Percentiles rank a stretch among this genome's conserved stretches.
Evolutionary conservation across 495 filamentous ascomycete genomes (phyloP).

Genomic region (Cladorrhinum samala): DNA sequence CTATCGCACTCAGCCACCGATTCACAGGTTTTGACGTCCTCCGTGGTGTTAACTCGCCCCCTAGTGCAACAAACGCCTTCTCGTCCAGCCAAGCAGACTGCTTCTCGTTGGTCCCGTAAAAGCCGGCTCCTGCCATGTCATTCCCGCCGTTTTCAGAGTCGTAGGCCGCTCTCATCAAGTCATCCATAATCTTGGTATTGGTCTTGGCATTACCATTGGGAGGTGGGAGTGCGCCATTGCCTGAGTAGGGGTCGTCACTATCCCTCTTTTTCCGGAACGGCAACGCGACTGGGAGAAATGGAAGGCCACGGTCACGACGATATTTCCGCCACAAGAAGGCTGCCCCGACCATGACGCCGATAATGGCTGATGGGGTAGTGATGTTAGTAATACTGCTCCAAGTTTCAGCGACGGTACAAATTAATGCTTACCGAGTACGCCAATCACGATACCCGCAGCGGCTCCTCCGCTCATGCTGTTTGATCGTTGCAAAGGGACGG

Average conservation of each 20-base stretch:
- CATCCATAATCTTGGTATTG: slow-evolving; percentile 24
- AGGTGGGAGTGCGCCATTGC: neutral
- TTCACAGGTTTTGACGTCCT: slow-evolving; percentile 12
- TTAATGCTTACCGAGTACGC: slow-evolving; percentile 13
- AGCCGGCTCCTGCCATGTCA: slow-evolving; percentile 7
- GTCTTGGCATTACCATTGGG: slow-evolving; percentile 12
- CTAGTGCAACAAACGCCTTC: slow-evolving; percentile 16
- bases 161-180: slow-evolving; percentile 24
- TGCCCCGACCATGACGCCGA: slow-evolving; percentile 10
- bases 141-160: slow-evolving; percentile 14
- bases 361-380: slow-evolving; percentile 3
- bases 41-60: slow-evolving; percentile 10
- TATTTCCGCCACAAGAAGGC: slow-evolving; percentile 15
- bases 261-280: neutral
- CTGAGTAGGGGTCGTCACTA: neutral
- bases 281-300: slow-evolving; percentile 11
- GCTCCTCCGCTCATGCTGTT: slow-evolving; percentile 2
- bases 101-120: neutral
- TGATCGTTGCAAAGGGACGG: neutral
- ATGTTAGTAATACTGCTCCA: neutral
- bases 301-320: slow-evolving; percentile 10
- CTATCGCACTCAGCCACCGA: slow-evolving; percentile 15
- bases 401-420: neutral
- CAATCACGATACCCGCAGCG: slow-evolving; percentile 17
- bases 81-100: slow-evolving; percentile 14